These are phyloP conservation scores for Neurospora sp. DNA, from an alignment of 495 filamentous ascomycete genomes.

Conservation along the genomic window DNA sequence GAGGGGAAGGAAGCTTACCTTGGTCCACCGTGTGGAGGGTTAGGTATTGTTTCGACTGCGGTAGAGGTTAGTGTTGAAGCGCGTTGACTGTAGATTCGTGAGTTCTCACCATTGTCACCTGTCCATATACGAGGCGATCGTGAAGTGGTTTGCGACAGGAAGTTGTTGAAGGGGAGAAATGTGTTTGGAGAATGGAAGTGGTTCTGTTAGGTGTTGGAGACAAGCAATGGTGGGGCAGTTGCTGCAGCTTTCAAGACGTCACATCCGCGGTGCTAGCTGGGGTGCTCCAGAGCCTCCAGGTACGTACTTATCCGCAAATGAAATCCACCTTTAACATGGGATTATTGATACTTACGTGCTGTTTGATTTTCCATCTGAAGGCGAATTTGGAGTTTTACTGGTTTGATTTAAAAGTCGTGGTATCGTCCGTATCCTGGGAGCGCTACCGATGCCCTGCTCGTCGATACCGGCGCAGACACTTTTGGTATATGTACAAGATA, in stretches of 20 bases:
- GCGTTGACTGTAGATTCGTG: neutral
- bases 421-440: neutral
- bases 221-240: neutral
- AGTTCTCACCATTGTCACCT: constrained; percentile 33
- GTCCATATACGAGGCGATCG: constrained; percentile 13
- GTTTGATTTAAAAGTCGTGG: neutral
- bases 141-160: neutral
- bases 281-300: neutral
- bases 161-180: neutral
- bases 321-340: neutral
- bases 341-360: neutral
- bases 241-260: neutral
- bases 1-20: too few species aligned
- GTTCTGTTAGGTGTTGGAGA: neutral
- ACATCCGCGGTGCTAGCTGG: neutral
- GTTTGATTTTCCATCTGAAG: too few species aligned
- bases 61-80: neutral
- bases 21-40: constrained; percentile 81
- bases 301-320: neutral
- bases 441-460: neutral
- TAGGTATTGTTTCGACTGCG: constrained; percentile 94
- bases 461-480: neutral
- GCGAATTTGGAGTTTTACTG: neutral
- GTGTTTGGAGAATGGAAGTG: neutral
- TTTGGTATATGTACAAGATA: neutral